Base-by-base conservation (phyloP, 2,329 filamentous ascomycete genomes). In the Gliomastix tumulicola region DNA sequence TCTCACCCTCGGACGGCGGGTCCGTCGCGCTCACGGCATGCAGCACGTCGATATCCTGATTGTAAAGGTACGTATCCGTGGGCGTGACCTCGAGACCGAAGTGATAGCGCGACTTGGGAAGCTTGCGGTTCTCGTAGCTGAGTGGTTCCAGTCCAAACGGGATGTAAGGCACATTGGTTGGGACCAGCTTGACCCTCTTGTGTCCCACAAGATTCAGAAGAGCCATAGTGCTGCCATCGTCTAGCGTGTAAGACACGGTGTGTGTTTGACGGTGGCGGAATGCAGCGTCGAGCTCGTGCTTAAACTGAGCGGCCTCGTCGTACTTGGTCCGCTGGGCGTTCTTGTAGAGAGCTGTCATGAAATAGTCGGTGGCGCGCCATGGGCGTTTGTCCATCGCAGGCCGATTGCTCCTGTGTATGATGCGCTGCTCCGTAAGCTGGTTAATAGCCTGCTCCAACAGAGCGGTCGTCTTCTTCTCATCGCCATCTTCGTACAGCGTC, bases 101-200 rank as follows among this genome's bases (percentile, higher is more conserved):
- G 44, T 76, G 72, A 34, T 85, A 70, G 46, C 77, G 76, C 22
- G 68, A 68, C 46, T 82, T 81, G 23, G 83, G 74, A 43, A 82
- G 79, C 40, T 76, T 76, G 38, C 82, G 71, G 17, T 79, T 82
- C 49, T 84, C 77, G 55, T 88, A 88, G 44, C 83, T 78, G 13
- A 76, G 76, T 7, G 81, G 80, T 36, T 76, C 73, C 49, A 88
- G 83, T 2, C 84, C 84, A 51, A 84, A 81, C 3, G 79, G 78
- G 21, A 84, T 76, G 34, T 70, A 49, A 2, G 76, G 76, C 6
- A 83, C 69, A 28, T 80, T 65, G 3, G 68, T 51, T 0, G 74
- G 64, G 4, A 68, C 59, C 7, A 84, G 50, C 13, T 53, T 62
- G 30, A 88, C 63, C 28, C 73, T 68, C 4, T 75, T 72, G 34